These are phyloP conservation scores for Paramecium tetraurelia DNA, from an alignment of 73 alveolate genomes.

Conservation along the genomic window DNA sequence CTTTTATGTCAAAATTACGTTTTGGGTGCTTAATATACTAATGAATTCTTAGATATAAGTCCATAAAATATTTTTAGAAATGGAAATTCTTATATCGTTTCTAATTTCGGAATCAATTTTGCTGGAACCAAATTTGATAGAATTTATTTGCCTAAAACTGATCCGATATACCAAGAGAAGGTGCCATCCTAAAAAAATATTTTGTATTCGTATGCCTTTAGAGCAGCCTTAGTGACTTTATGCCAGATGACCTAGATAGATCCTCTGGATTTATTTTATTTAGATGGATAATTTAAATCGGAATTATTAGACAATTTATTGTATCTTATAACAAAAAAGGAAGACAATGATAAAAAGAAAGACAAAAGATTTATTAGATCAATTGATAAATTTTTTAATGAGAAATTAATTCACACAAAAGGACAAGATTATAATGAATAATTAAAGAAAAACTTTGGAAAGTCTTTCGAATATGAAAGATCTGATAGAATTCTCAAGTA, in stretches of 20 bases:
- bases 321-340: not conserved
- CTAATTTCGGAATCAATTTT: constrained; percentile 10
- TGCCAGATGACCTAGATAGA: not conserved
- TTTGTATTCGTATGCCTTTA: not conserved
- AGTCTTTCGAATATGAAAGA: not conserved
- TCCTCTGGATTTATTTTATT: constrained; percentile 9
- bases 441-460: not conserved
- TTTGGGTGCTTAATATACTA: not conserved
- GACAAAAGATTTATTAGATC: not conserved
- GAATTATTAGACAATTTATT: not conserved
- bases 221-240: not conserved
- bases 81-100: not conserved
- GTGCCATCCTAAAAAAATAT: not conserved
- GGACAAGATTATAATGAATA: not conserved
- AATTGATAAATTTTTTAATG: not conserved
- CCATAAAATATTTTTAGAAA: not conserved
- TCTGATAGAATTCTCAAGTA: not conserved
- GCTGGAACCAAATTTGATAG: constrained; percentile 26
- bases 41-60: constrained; percentile 26
- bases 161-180: not conserved
- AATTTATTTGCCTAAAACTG: not conserved
- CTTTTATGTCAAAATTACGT: not conserved
- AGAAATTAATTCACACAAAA: not conserved
- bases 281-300: constrained; percentile 27
- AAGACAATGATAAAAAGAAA: not conserved